Percentiles rank a stretch among this genome's conserved stretches.
Evolutionary conservation across 2,329 filamentous ascomycete species (phyloP).

Genomic region (Diplodia sapinea): DNA sequence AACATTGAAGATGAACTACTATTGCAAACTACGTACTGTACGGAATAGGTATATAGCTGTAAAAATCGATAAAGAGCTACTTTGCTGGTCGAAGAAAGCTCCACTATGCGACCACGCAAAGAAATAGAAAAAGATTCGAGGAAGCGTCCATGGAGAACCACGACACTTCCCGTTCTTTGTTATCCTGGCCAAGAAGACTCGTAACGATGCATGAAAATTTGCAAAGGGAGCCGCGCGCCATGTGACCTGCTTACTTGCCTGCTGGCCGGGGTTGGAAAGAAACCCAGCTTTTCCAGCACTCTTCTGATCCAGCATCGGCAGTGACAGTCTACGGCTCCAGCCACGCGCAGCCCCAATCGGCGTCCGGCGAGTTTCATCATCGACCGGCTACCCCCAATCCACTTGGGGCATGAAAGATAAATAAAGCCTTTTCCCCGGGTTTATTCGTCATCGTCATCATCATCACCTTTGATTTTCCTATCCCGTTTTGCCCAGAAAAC

Average conservation of each 20-base stretch:
- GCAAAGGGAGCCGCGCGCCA: background rate
- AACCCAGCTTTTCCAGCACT: background rate
- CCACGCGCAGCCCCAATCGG: background rate
- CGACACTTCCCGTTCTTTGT: background rate
- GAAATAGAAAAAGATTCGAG: background rate
- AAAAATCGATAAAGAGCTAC: slow-evolving; percentile 11
- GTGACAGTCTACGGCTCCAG: background rate
- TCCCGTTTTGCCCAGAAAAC: slow-evolving; percentile 14
- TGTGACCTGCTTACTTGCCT: background rate
- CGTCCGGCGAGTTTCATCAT: slow-evolving; percentile 24
- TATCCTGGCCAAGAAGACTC: slow-evolving; percentile 27
- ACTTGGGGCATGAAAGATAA: slow-evolving; percentile 5
- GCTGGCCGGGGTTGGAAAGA: background rate
- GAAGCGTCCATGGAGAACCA: background rate
- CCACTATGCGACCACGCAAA: background rate
- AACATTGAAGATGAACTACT: slow-evolving; percentile 9
- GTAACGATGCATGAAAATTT: slow-evolving; percentile 22
- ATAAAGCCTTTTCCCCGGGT: slow-evolving; percentile 15
- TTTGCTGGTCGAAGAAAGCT: background rate
- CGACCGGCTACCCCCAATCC: slow-evolving; percentile 7
- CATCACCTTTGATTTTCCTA: slow-evolving; percentile 22
- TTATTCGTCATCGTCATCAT: slow-evolving; percentile 26
- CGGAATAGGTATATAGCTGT: slow-evolving; percentile 30
- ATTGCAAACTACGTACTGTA: slow-evolving; percentile 30
- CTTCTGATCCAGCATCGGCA: background rate